These are phyloP conservation scores for Mycena maculata DNA, from an alignment of 768 basidiomycete genomes.

Conservation along the genomic window DNA sequence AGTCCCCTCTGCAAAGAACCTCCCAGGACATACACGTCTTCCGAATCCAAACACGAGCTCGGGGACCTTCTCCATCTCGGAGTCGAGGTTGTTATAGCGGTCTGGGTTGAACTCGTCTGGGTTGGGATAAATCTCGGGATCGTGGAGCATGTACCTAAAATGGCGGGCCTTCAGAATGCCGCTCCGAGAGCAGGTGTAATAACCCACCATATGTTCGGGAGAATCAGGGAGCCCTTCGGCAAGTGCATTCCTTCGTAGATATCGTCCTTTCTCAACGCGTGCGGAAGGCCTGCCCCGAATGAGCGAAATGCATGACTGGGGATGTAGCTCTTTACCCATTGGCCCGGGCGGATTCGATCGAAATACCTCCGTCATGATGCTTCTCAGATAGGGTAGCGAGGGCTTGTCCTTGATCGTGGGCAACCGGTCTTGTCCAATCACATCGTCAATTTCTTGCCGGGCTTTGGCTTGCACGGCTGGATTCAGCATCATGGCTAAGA, in stretches of 20 bases:
- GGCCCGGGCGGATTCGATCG: slow-evolving; percentile 30
- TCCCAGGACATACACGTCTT: slow-evolving; percentile 33
- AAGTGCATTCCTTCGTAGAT: slow-evolving; percentile 45
- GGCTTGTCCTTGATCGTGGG: slow-evolving; percentile 34
- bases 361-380: slow-evolving; percentile 37
- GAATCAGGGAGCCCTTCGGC: slow-evolving; percentile 42
- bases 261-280: slow-evolving; percentile 43
- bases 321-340: no score
- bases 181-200: not conserved
- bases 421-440: slow-evolving; percentile 29
- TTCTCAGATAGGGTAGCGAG: slow-evolving; percentile 39
- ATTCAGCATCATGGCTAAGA: slow-evolving; percentile 27
- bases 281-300: slow-evolving; percentile 31
- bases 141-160: slow-evolving; percentile 27
- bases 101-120: slow-evolving; percentile 44
- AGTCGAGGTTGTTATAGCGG: slow-evolving; percentile 32
- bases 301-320: not conserved
- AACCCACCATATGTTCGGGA: slow-evolving; percentile 34
- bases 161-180: not conserved
- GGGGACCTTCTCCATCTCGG: slow-evolving; percentile 28
- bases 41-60: slow-evolving; percentile 35
- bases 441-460: slow-evolving; percentile 21
- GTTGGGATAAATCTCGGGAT: slow-evolving; percentile 38
- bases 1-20: slow-evolving; percentile 6
- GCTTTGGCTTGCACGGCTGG: slow-evolving; percentile 29